Evolutionary conservation across 2,329 filamentous ascomycete genomes (phyloP), one percentile per base, ranked within the genome.

Genomic region (Fusarium sacchari): DNA sequence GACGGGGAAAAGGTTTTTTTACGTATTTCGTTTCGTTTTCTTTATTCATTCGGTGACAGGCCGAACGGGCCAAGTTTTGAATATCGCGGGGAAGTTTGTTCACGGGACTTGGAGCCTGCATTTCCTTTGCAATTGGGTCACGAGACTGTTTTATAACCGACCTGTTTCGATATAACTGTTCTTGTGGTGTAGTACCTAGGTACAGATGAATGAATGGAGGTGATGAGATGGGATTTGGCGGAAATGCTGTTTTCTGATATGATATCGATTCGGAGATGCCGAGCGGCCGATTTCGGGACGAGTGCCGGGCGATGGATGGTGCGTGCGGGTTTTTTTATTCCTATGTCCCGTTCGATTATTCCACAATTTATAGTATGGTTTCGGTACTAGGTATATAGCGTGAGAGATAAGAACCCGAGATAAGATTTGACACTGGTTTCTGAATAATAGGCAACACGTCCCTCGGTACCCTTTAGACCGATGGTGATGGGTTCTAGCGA

Each of bases 21-120:
- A 73, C 70, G 70, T 73, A 59, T 72, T 36, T 28, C 17, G 22
- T 56, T 56, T 43, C 39, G 15, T 63, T 62, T 64, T 59, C 65
- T 59, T 67, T 62, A 73, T 67, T 73, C 70, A 73, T 57, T 44
- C 50, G 52, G 44, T 22, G 15, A 62, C 12, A 39, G 3, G 26
- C 57, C 44, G 67, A 69, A 52, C 43, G 40, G 57, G 43, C 18
- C 30, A 36, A 49, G 60, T 24, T 28, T 55, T 13, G 3, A 18
- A 50, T 5, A 50, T 49, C 14, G 42, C 42, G 56, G 56, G 42
- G 56, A 59, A 50, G 24, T 18, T 30, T 24, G 24, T 44, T 36
- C 49, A 64, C 9, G 39, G 4, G 57, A 39, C 18, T 20, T 28
- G 4, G 3, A 20, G 28, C 9, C 20, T 53, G 42, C 44, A 65